Base-by-base conservation (phyloP, 2,329 filamentous ascomycete species). In the Intubia oerlemansii region DNA sequence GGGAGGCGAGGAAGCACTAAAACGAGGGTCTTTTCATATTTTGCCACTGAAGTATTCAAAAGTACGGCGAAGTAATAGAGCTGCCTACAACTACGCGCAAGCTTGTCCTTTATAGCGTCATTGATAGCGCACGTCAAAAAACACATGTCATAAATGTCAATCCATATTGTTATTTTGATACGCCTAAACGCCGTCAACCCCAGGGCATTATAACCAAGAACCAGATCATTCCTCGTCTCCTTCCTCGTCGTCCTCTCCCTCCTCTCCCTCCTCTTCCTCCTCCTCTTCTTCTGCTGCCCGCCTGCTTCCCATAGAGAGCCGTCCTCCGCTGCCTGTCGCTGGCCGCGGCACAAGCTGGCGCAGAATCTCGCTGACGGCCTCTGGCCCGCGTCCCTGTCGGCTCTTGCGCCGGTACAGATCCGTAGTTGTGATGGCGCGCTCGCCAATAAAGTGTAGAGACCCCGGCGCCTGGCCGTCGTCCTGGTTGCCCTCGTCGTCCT, bases 391-490 rank as follows among this genome's bases (percentile, higher is more conserved):
- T 2, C 46, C 44, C 28, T 46, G 50, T 17, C 49, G 45, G 25
- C 51, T 51, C 22, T 49, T 54, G 27, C 50, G 47, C 37, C 56
- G 53, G 32, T 56, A 65, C 6, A 57, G 53, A 20, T 59, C 53
- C 7, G 61, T 61, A 36, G 52, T 53, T 3, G 63, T 69, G 17
- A 68, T 54, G 0, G 66, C 63, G 32, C 53, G 52, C 45, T 68
- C 62, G 3, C 66, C 66, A 2, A 69, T 59, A 32, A 53, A 66
- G 25, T 55, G 51, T 7, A 51, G 44, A n/a, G n/a, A n/a, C n/a
- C n/a, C n/a, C n/a, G n/a, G n/a, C n/a, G n/a, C n/a, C n/a, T n/a
- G n/a, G n/a, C n/a, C n/a, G n/a, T 19, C 30, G 8, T 12, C 18
- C n/a, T 10, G 30, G 17, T 20, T 14, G 22, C 23, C 30, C 16